Base-by-base conservation (phyloP, 805 yeast genomes). In the Candida orba region DNA sequence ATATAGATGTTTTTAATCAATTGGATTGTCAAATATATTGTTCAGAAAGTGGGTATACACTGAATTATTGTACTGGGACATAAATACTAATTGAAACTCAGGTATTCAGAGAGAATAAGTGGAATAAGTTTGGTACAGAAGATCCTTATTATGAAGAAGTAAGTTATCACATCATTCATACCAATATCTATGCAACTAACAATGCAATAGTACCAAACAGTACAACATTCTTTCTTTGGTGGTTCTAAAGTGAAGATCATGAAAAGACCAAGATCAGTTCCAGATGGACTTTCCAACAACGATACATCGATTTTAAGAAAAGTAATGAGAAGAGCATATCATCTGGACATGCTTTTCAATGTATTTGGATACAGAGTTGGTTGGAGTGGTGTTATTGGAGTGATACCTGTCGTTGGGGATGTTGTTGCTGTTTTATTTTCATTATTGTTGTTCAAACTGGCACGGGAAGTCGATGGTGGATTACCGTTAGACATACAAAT, bases 361-460 rank as follows among this genome's bases (percentile, higher is more conserved):
- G 13, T 45, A 32, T 65, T 79, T 43, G 90, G 95, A 2, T 63
- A 82, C 44, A 71, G 78, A 45, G 65, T 81, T 45, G 91, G 95
- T 2, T 80, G 83, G 78, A 60, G 81, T 35, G 84, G 81, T 18
- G 50, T 86, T 4, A 72, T 84, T 35, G 85, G 87, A 15, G 46
- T 85, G 3, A 54, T 86, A 6, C 96, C 96, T 0, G 66, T 78
- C 18, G 65, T 79, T 10, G 95, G 95, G 4, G 76, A 76, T 41
- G 41, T 80, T 4, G 57, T 77, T 32, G 68, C 79, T 29, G 63
- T 78, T 6, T 65, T 67, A 42, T 66, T 85, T 54, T 78, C 88
- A 4, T 51, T 66, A 47, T 30, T 65, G 31, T 51, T 75, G 17
- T 62, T 75, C 42, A 58, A 59, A 33, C 59, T 64, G 30, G 77